Evolutionary conservation across 1,284 basidiomycete genomes (phyloP).

Genomic region (Papiliotrema nemorosa): DNA sequence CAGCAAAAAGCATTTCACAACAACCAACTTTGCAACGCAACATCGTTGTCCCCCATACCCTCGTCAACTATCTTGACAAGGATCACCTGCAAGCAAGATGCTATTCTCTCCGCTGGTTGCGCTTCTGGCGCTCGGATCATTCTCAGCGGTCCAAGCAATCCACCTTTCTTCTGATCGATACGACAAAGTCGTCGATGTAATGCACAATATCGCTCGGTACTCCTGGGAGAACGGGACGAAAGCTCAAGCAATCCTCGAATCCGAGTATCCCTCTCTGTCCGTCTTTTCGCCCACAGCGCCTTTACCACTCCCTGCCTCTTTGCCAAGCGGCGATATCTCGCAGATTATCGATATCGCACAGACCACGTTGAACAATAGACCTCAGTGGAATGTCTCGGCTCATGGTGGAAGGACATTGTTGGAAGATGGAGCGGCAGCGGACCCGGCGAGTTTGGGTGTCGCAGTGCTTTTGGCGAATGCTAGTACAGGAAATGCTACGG

Average conservation of each 20-base stretch:
- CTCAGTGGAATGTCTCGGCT: slow-evolving; percentile 56
- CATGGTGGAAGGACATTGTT: slow-evolving; percentile 51
- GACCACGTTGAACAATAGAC: slow-evolving; percentile 37
- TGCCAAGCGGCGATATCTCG: slow-evolving; percentile 53
- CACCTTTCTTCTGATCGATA: slow-evolving; percentile 16
- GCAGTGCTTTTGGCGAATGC: slow-evolving; percentile 64
- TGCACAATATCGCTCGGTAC: background rate
- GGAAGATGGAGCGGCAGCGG: slow-evolving; percentile 63
- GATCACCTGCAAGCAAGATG: no score
- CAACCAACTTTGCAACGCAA: no score
- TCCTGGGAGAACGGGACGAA: slow-evolving; percentile 80
- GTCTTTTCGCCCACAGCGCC: slow-evolving; percentile 55
- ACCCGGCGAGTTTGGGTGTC: slow-evolving; percentile 79
- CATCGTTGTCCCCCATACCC: no score
- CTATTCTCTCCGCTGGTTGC: no score
- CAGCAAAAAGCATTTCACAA: no score
- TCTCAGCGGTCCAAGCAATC: slow-evolving; percentile 4
- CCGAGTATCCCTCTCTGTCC: slow-evolving; percentile 61
- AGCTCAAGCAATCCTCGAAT: slow-evolving; percentile 66
- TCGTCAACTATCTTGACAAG: no score
- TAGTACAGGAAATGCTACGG: slow-evolving; percentile 23
- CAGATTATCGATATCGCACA: slow-evolving; percentile 57
- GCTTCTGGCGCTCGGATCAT: no score
- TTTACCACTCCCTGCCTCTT: slow-evolving; percentile 35
- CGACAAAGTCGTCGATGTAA: slow-evolving; percentile 17